These are phyloP conservation scores for Stagonosporopsis rhizophila DNA, from an alignment of 2,329 filamentous ascomycete species.

Conservation along the genomic window DNA sequence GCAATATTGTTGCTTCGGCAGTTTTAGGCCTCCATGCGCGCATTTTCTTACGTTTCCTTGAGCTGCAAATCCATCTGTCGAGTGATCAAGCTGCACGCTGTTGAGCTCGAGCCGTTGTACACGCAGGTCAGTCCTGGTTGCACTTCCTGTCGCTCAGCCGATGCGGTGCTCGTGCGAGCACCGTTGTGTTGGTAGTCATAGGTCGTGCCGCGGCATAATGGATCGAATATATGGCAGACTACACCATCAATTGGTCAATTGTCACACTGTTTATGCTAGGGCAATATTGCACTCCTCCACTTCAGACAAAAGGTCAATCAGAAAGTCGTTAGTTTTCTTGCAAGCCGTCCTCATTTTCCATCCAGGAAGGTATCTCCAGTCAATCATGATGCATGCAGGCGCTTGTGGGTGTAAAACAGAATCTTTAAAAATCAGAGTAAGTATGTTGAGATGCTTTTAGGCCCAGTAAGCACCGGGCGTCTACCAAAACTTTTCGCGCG, in stretches of 20 bases:
- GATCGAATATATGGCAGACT: too few relatives aligned
- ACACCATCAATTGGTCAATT: neutral
- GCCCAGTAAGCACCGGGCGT: neutral
- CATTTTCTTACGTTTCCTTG: neutral
- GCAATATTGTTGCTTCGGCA: neutral
- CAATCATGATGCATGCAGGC: neutral
- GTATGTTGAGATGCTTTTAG: constrained; percentile 8
- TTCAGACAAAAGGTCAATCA: neutral
- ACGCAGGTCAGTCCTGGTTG: neutral
- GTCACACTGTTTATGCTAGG: neutral
- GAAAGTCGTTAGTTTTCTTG: neutral
- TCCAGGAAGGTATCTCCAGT: neutral
- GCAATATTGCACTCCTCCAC: neutral
- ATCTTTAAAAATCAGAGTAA: neutral
- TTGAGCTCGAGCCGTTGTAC: neutral
- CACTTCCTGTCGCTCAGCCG: neutral
- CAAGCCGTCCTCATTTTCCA: neutral
- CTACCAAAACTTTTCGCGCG: neutral
- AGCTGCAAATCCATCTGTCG: neutral
- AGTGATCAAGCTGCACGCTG: neutral
- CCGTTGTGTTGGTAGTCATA: neutral
- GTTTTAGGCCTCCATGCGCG: neutral
- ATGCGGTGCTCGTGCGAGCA: neutral
- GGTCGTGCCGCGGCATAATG: too few relatives aligned
- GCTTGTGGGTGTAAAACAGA: neutral